Evolutionary conservation across 805 yeast genomes (phyloP).

Genomic region (Lipomyces kockii): DNA sequence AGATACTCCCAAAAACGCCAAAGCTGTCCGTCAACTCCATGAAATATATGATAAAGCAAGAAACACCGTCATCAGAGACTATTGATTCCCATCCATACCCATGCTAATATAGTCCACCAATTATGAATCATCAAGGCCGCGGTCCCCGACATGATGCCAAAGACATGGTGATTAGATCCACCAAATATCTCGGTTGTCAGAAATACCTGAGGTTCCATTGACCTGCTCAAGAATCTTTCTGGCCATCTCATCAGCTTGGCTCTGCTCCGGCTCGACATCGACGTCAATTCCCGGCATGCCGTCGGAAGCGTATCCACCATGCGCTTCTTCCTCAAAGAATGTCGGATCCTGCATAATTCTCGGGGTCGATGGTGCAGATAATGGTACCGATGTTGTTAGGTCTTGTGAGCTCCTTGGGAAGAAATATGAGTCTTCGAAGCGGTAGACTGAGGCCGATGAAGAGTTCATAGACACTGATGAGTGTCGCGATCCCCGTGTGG

Average conservation of each 20-base stretch:
- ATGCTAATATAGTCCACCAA: background rate
- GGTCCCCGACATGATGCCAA: background rate
- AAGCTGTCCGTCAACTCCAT: background rate
- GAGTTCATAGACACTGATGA: background rate
- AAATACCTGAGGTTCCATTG: constrained; percentile 3
- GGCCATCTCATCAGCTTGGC: constrained; percentile 27
- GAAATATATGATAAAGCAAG: background rate
- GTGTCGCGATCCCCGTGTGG: background rate
- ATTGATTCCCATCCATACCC: background rate
- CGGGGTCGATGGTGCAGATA: constrained; percentile 22
- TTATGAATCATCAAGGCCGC: background rate
- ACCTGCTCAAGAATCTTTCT: constrained; percentile 25
- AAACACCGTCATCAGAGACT: background rate
- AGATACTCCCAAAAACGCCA: background rate
- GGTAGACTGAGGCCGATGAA: constrained; percentile 1
- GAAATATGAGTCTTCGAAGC: background rate
- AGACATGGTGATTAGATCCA: background rate
- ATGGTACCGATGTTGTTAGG: constrained; percentile 1
- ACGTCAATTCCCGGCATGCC: background rate
- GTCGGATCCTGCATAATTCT: constrained; percentile 20
- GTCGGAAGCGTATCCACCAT: background rate
- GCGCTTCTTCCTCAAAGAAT: constrained; percentile 22
- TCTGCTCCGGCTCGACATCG: constrained; percentile 7
- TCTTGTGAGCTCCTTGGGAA: background rate
- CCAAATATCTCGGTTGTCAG: background rate